Conservation (phyloP, 768 basidiomycete genomes). For the Termitomyces sp. region DNA sequence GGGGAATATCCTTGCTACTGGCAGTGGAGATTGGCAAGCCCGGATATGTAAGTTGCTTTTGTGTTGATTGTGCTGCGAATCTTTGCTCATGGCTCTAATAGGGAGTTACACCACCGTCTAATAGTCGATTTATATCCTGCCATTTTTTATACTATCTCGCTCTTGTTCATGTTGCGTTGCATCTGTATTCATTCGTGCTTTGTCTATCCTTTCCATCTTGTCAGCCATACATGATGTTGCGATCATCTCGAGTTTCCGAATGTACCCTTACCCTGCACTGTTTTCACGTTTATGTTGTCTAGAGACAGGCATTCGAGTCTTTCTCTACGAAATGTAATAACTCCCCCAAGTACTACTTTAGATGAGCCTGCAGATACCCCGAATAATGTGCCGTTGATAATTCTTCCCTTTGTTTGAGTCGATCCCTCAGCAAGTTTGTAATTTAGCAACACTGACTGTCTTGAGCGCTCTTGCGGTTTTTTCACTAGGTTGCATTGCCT, state of each 20-base stretch:
- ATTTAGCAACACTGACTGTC: neutral
- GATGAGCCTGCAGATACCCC: conserved; percentile 1
- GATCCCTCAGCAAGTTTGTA: no score
- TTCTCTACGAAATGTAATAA: neutral
- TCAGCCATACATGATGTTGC: neutral
- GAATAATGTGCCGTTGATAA: neutral
- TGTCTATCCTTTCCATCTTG: neutral
- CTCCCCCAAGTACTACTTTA: neutral
- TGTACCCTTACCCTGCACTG: neutral
- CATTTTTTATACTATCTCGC: neutral
- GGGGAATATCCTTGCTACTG: conserved; percentile 42
- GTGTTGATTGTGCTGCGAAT: neutral
- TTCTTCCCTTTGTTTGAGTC: neutral
- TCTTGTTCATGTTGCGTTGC: neutral
- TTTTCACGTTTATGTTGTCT: neutral
- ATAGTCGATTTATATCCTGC: neutral
- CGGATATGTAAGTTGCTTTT: conserved; percentile 40
- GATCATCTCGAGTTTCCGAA: neutral
- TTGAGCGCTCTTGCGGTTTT: neutral
- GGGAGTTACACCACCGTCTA: conserved; percentile 15
- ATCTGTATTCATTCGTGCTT: neutral
- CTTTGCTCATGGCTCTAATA: neutral
- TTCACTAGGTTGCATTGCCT: no score
- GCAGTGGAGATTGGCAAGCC: conserved; percentile 49
- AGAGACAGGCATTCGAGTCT: neutral